phyloP scores from a whole-genome alignment of 2,329 filamentous ascomycete genomes.

The Ceratocystis harringtonii region DNA sequence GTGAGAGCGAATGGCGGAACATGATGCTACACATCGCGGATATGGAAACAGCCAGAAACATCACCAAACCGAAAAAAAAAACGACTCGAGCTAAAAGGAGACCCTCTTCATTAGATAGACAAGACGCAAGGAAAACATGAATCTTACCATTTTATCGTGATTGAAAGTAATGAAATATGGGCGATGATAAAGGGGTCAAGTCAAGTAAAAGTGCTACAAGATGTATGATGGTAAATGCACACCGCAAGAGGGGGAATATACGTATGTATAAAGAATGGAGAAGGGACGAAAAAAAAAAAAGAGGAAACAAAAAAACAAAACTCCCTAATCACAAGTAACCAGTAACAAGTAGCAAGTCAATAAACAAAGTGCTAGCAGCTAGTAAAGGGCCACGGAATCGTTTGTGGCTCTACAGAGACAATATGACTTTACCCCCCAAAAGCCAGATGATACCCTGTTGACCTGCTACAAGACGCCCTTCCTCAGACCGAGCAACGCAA shows the following conservation, averaged over 20 bases:
- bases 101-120: neutral
- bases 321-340: neutral
- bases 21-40: neutral
- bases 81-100: neutral
- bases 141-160: conserved; percentile 4
- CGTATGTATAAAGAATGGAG: neutral
- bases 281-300: conserved; percentile 9
- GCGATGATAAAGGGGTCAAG: neutral
- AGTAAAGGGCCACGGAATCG: neutral
- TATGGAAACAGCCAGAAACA: conserved; percentile 2
- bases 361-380: neutral
- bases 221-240: neutral
- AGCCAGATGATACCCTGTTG: neutral
- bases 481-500: neutral
- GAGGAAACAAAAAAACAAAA: neutral
- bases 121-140: neutral
- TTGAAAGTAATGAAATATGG: neutral
- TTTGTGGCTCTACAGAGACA: no score
- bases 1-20: neutral
- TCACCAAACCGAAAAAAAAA: neutral
- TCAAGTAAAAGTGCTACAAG: neutral
- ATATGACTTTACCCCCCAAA: neutral
- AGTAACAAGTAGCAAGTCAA: neutral
- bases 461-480: neutral
- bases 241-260: neutral